A percentile compares a stretch with the other conserved stretches of the same genome.
Evolutionary conservation across 2,329 filamentous ascomycete genomes (phyloP).

Genomic region (Zymoseptoria pseudotritici): DNA sequence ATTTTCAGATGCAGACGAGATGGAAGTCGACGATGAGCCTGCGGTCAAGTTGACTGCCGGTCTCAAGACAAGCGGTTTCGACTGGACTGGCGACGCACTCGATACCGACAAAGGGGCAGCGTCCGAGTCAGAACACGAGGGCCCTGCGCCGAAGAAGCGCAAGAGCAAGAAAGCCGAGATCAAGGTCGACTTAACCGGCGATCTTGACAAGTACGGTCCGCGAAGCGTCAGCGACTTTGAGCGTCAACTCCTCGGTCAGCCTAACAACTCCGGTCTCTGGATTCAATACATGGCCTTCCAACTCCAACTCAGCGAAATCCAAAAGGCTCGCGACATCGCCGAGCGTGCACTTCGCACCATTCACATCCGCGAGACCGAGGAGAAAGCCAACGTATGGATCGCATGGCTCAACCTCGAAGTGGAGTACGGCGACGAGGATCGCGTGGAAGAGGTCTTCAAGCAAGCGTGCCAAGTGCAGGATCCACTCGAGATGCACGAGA

Average conservation of each 20-base stretch:
- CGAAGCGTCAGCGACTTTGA: constrained; percentile 90
- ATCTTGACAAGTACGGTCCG: constrained; percentile 80
- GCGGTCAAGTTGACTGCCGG: constrained; percentile 30
- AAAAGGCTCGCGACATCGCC: constrained; percentile 80
- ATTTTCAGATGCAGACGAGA: constrained; percentile 41
- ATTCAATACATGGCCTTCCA: constrained; percentile 99
- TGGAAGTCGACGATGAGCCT: constrained; percentile 30
- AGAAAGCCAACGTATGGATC: constrained; percentile 94
- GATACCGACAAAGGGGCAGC: constrained; percentile 47
- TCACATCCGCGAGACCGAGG: constrained; percentile 79
- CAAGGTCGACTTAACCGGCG: constrained; percentile 82
- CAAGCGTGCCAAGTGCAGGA: constrained; percentile 92
- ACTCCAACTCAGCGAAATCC: constrained; percentile 80
- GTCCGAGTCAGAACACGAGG: constrained; percentile 49
- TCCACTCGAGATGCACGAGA: constrained; percentile 78
- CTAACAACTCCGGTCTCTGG: constrained; percentile 90
- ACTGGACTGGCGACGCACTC: constrained; percentile 68
- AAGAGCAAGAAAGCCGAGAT: constrained; percentile 74
- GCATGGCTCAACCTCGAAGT: constrained; percentile 92
- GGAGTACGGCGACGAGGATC: constrained; percentile 69
- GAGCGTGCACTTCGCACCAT: constrained; percentile 88
- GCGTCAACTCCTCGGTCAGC: constrained; percentile 80
- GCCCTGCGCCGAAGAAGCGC: constrained; percentile 40
- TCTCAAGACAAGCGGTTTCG: constrained; percentile 69
- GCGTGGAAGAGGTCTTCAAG: constrained; percentile 78